phyloP scores from a whole-genome alignment of 2,329 filamentous ascomycete genomes.

The Aspergillus luchuensis region DNA sequence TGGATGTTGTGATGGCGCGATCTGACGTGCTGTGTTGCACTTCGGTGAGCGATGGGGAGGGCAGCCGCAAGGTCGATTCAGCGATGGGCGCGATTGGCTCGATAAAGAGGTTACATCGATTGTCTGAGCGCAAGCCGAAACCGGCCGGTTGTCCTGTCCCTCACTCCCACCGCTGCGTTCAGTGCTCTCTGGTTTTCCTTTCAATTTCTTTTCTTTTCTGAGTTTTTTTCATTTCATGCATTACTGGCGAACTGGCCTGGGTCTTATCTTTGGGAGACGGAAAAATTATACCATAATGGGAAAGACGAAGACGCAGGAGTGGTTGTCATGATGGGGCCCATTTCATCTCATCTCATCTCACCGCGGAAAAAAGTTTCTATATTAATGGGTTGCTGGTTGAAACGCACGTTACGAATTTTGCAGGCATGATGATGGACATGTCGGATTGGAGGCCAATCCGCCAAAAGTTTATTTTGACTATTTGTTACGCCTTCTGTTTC shows the following conservation, averaged over 20 bases:
- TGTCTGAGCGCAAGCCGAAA: neutral
- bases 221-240: slow-evolving; percentile 17
- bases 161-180: slow-evolving; percentile 2
- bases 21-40: slow-evolving; percentile 13
- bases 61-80: neutral
- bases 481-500: neutral
- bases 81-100: slow-evolving; percentile 9
- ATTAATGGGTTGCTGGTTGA: slow-evolving; percentile 14
- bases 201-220: slow-evolving; percentile 5
- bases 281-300: slow-evolving; percentile 22
- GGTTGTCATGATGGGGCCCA: neutral
- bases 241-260: slow-evolving; percentile 27
- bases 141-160: neutral
- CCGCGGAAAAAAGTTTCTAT: slow-evolving; percentile 10
- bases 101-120: slow-evolving; percentile 11
- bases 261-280: slow-evolving; percentile 18
- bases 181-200: slow-evolving; percentile 5
- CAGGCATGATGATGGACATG: slow-evolving; percentile 15
- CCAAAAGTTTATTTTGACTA: slow-evolving; percentile 11
- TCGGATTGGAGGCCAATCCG: slow-evolving; percentile 8
- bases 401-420: slow-evolving; percentile 23
- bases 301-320: slow-evolving; percentile 13
- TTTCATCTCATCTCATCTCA: neutral
- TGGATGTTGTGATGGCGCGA: slow-evolving; percentile 69
- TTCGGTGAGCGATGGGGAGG: neutral